Percentiles rank a stretch among this genome's conserved stretches.
These are phyloP conservation scores for Blumeria hordei DNA, from an alignment of 2,329 filamentous ascomycete genomes.

Conservation along the genomic window DNA sequence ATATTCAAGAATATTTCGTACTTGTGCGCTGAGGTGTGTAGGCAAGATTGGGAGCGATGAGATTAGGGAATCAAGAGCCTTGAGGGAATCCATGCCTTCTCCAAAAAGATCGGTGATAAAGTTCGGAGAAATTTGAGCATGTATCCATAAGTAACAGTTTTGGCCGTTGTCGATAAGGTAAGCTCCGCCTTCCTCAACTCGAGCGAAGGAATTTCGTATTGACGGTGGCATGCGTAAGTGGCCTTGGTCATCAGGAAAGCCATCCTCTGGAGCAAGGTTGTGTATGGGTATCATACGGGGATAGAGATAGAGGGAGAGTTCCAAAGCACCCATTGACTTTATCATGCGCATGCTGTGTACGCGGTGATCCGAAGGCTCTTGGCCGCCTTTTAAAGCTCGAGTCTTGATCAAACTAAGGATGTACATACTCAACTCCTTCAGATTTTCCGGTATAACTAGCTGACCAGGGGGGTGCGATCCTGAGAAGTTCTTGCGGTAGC, in stretches of 20 bases:
- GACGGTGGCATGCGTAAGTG: conserved; percentile 64
- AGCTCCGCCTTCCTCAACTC: conserved; percentile 76
- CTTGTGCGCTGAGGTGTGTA: conserved; percentile 84
- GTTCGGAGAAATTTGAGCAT: conserved; percentile 78
- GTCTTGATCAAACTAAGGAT: conserved; percentile 76
- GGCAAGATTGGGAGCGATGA: conserved; percentile 62
- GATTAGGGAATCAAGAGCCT: conserved; percentile 57
- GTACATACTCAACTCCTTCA: conserved; percentile 96
- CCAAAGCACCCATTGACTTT: conserved; percentile 62
- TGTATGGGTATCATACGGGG: conserved; percentile 82
- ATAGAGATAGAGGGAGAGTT: conserved; percentile 81
- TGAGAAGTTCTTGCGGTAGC: conserved; percentile 81
- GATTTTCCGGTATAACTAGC: conserved; percentile 78
- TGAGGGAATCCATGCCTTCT: conserved; percentile 42
- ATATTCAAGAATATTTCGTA: conserved; percentile 80
- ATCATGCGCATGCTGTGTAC: conserved; percentile 83
- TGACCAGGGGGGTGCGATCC: conserved; percentile 70
- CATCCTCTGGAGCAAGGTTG: conserved; percentile 66
- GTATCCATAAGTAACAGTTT: conserved; percentile 74
- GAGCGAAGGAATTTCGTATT: conserved; percentile 62
- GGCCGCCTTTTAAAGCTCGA: conserved; percentile 77
- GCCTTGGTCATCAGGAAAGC: conserved; percentile 70
- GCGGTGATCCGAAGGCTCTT: conserved; percentile 72
- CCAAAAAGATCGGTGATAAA: conserved; percentile 80
- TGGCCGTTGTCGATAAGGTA: conserved; percentile 95